Evolutionary conservation across 148 eudicot species (phyloP).

Genomic region (Vaccinium myrtillus): DNA sequence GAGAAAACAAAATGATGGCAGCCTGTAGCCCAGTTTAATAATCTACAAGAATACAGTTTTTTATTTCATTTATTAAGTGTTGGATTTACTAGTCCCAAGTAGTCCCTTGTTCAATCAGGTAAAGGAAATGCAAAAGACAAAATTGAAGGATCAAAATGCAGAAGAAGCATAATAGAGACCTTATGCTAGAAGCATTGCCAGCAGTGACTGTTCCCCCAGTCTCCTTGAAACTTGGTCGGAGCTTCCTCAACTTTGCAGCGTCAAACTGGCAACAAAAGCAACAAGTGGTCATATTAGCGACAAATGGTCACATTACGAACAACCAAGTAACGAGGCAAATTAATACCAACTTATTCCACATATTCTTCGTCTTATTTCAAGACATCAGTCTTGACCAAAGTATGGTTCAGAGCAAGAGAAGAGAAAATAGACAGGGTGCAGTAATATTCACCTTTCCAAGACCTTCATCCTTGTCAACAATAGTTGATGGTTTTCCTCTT

Average conservation of each 20-base stretch:
- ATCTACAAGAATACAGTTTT: neutral
- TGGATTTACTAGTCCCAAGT: neutral
- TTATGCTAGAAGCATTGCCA: slow-evolving; percentile 96
- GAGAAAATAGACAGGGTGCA: neutral
- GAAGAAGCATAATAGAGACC: slow-evolving; percentile 37
- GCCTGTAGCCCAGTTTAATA: neutral
- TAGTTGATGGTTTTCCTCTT: slow-evolving; percentile 79
- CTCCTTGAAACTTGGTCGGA: slow-evolving; percentile 90
- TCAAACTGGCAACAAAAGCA: slow-evolving; percentile 60
- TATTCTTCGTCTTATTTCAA: neutral
- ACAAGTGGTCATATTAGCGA: slow-evolving; percentile 6
- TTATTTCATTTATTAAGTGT: neutral
- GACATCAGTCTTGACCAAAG: neutral
- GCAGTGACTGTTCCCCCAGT: slow-evolving; percentile 92
- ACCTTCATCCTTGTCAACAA: slow-evolving; percentile 93
- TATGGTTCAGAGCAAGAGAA: neutral
- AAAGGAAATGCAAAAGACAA: neutral
- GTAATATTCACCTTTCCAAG: slow-evolving; percentile 64
- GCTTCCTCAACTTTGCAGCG: slow-evolving; percentile 86
- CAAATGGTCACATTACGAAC: neutral
- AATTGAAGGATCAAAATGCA: slow-evolving; percentile 1
- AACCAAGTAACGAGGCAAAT: neutral
- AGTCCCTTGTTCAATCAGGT: neutral
- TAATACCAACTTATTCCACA: neutral
- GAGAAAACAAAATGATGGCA: slow-evolving; percentile 1